Base-by-base conservation (phyloP, 2,329 filamentous ascomycete genomes). In the Dothistroma septosporum region DNA sequence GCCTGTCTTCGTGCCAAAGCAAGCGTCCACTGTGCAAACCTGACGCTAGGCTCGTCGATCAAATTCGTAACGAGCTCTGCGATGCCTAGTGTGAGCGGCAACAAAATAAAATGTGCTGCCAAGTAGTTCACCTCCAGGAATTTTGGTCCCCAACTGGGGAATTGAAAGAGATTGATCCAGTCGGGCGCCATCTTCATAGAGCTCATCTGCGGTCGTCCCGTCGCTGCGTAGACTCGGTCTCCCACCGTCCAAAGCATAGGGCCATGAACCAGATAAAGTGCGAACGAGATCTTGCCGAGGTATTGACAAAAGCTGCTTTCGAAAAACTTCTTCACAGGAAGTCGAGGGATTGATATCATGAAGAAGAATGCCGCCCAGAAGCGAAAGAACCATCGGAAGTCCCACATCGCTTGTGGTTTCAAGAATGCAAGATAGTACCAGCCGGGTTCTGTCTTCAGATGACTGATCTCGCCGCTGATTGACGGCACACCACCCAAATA, bases 221-320 rank as follows among this genome's bases (percentile, higher is more conserved):
- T 28, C 24, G 24, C 24, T 28, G 24, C 24, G 24, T 28, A 28
- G 24, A 28, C 24, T 28, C 24, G 24, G 24, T 84, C 85, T 11
- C 83, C 83, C 19, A 81, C 66, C 1, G 78, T 79, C 66, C 84
- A 82, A 0, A 88, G 74, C 1, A 88, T 70, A 0, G 85, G 85
- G 0, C 85, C 85, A 63, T 88, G 86, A 6, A 87, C 78, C 5
- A 88, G 76, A 70, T 88, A 89, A 3, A 88, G 74, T 0, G 81
- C 77, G 68, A 82, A 89, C 0, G 84, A 87, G 55, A 87, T 78
- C 49, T 81, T 79, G 0, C 85, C 86, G 4, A 88, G 77, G 62
- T 86, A 86, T 67, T 86, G 85, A 65, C 80, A 83, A 65, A 85
- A 80, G n/a, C 75, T 73, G 0, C 75, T 77, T 70, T 86, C 85